These are phyloP conservation scores for Aspergillus fructus DNA, from an alignment of 2,329 filamentous ascomycete species.

Conservation along the genomic window DNA sequence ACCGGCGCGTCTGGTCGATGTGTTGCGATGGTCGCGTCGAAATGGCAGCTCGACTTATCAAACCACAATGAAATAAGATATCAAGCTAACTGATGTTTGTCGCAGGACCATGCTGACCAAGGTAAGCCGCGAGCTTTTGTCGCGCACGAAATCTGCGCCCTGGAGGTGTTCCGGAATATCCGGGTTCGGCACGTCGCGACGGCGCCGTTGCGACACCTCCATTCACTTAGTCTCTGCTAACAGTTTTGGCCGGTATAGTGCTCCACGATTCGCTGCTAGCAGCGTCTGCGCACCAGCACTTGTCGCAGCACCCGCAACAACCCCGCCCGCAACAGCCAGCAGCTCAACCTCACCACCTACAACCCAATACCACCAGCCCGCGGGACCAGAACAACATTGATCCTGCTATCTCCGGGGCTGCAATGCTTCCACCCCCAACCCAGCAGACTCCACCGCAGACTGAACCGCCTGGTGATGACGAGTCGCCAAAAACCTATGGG, in stretches of 20 bases:
- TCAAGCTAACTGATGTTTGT: slow-evolving; percentile 12
- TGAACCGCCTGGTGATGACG: slow-evolving; percentile 43
- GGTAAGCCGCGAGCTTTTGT: slow-evolving; percentile 37
- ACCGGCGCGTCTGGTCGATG: slow-evolving; percentile 3
- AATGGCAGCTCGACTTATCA: not conserved
- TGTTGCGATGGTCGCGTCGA: slow-evolving; percentile 13
- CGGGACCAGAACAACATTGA: slow-evolving; percentile 57
- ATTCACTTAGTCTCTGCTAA: slow-evolving; percentile 13
- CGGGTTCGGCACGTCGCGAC: slow-evolving; percentile 19
- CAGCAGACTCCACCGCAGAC: slow-evolving; percentile 31
- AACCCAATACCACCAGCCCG: slow-evolving; percentile 42
- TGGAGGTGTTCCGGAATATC: slow-evolving; percentile 29
- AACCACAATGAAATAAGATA: not conserved
- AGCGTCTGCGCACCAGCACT: slow-evolving; percentile 43
- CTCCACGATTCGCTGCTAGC: slow-evolving; percentile 64
- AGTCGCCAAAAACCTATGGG: slow-evolving; percentile 64
- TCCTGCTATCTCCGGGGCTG: slow-evolving; percentile 55
- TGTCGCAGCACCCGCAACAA: slow-evolving; percentile 47
- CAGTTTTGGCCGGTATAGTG: slow-evolving; percentile 40
- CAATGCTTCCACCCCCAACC: slow-evolving; percentile 46
- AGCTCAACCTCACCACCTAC: slow-evolving; percentile 41
- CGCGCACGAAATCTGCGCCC: not conserved
- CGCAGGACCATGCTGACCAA: slow-evolving; percentile 46
- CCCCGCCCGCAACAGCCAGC: slow-evolving; percentile 42
- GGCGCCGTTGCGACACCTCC: not conserved